Evolutionary conservation across 1,139 yeast genomes (phyloP).

Genomic region (Yamadazyma sp.): DNA sequence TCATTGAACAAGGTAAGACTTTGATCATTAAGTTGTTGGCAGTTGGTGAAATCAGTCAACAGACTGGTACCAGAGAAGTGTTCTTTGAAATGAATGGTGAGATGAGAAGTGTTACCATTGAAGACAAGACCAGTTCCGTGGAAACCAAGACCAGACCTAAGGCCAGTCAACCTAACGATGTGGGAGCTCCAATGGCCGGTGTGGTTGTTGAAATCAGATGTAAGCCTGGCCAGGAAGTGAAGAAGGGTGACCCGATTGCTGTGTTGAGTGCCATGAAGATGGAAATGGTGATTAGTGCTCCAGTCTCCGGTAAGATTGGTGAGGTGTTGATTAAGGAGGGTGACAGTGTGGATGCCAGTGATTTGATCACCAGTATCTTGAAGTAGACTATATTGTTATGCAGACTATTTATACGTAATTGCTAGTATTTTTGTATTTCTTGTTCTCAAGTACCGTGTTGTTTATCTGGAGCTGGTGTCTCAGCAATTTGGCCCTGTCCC

Average conservation of each 20-base stretch:
- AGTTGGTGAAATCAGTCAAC: conserved; percentile 80
- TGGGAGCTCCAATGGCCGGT: conserved; percentile 99
- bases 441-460: too few species aligned
- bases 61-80: conserved; percentile 92
- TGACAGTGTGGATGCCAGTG: conserved; percentile 93
- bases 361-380: conserved; percentile 54
- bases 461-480: too few species aligned
- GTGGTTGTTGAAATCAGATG: conserved; percentile 94
- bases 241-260: conserved; percentile 95
- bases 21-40: conserved; percentile 91
- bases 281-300: conserved; percentile 98
- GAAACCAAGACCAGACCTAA: conserved; percentile 86
- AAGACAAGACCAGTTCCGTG: conserved; percentile 81
- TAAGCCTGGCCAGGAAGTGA: conserved; percentile 81
- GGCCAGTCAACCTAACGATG: conserved; percentile 90
- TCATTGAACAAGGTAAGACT: conserved; percentile 92
- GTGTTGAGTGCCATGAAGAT: conserved; percentile 98
- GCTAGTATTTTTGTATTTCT: too few species aligned
- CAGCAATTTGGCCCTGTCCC: too few species aligned
- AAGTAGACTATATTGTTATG: conserved; percentile 17
- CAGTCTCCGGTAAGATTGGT: conserved; percentile 79
- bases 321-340: conserved; percentile 81
- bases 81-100: conserved; percentile 98
- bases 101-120: conserved; percentile 90
- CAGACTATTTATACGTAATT: too few species aligned